Conservation (phyloP, 2,329 filamentous ascomycete species). For the Whalleya microplaca region DNA sequence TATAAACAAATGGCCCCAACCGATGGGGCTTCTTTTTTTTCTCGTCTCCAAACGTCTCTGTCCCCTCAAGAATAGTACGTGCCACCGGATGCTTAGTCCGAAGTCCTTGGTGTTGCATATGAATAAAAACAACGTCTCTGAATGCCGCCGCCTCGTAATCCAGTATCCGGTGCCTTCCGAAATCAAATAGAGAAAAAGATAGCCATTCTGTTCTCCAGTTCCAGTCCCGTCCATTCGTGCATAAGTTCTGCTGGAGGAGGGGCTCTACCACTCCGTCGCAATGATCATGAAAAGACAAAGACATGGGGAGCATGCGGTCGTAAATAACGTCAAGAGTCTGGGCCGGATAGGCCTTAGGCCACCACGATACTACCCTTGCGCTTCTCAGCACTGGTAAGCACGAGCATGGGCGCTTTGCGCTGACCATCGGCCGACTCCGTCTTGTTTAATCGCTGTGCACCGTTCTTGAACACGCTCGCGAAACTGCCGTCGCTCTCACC, state of each 20-base stretch:
- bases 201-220: constrained; percentile 33
- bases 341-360: constrained; percentile 27
- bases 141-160: constrained; percentile 19
- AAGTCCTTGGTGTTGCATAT: constrained; percentile 26
- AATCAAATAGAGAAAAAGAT: constrained; percentile 33
- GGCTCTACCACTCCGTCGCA: constrained; percentile 35
- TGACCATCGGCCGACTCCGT: constrained; percentile 62
- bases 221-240: constrained; percentile 32
- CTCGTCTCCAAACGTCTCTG: constrained; percentile 29
- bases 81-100: constrained; percentile 16
- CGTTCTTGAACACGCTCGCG: constrained; percentile 68
- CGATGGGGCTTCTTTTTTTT: constrained; percentile 4
- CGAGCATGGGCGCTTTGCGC: constrained; percentile 83
- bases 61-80: constrained; percentile 21
- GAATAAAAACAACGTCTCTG: constrained; percentile 20
- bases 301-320: constrained; percentile 37
- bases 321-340: constrained; percentile 33
- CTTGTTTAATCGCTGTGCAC: constrained; percentile 55
- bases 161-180: constrained; percentile 23
- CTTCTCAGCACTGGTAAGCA: constrained; percentile 89
- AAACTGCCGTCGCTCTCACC: constrained; percentile 63
- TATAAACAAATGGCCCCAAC: constrained; percentile 30
- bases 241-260: constrained; percentile 29
- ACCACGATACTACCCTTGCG: constrained; percentile 65
- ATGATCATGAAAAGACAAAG: constrained; percentile 34